phyloP scores from a whole-genome alignment of 163 green algal genomes.

The Chloromonas sp. region DNA sequence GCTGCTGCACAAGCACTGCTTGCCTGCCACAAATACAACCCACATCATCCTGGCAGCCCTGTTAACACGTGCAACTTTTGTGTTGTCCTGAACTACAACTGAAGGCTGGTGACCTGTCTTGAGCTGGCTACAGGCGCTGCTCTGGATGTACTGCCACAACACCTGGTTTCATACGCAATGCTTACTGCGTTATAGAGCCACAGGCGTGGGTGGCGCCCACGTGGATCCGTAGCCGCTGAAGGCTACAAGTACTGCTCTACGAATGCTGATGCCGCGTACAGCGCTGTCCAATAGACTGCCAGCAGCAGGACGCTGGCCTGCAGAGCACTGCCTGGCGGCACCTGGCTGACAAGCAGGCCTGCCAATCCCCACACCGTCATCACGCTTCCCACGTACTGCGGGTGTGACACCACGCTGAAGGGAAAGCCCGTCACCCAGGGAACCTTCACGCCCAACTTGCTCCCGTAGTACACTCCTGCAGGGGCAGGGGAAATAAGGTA shows the following conservation, averaged over 20 bases:
- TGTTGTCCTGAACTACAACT: neutral
- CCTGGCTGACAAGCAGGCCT: neutral
- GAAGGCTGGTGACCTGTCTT: neutral
- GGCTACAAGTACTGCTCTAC: neutral
- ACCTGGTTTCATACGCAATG: neutral
- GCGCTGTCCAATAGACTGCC: neutral
- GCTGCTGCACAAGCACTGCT: too few relatives aligned
- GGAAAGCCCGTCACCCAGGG: slow-evolving; percentile 69
- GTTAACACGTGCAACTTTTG: neutral
- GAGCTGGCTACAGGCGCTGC: neutral
- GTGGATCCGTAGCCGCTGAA: neutral
- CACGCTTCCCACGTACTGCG: slow-evolving; percentile 74
- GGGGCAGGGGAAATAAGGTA: too few relatives aligned
- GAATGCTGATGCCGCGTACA: neutral
- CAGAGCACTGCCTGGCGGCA: neutral
- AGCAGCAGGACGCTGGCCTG: neutral
- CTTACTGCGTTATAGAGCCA: neutral
- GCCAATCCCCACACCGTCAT: slow-evolving; percentile 49
- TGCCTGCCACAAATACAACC: too few relatives aligned
- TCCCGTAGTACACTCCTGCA: slow-evolving; percentile 77
- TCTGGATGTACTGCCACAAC: neutral
- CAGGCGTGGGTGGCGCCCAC: neutral
- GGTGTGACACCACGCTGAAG: slow-evolving; percentile 70
- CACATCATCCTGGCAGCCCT: too few relatives aligned
- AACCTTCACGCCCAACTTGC: slow-evolving; percentile 63